Evolutionary conservation across 2,329 filamentous ascomycete species (phyloP), one percentile per base, ranked within the genome.

Genomic region (Sporothrix phasma): DNA sequence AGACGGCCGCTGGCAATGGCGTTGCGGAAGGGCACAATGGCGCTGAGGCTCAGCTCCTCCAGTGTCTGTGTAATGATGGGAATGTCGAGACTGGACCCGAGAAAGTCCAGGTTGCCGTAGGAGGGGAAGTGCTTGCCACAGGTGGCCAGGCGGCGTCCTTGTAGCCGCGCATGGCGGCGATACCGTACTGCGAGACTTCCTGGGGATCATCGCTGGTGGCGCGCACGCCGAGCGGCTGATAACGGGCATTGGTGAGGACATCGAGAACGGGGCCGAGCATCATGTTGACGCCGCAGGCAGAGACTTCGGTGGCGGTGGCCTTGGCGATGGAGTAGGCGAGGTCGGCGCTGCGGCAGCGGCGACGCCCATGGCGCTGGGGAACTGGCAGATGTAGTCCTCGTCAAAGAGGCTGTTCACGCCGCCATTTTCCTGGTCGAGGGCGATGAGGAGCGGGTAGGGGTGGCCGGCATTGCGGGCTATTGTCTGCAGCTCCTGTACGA

Each of bases 81-180:
- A 34, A 97, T 92, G 71, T 97, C 92, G 26, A 95, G 78, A 56
- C 90, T 92, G 4, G 92, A 96, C 13, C 92, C 92, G 1, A 96
- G 83, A 70, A 97, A 96, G 73, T 97, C 92, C 19, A 97, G 80
- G 70, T 96, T 97, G 37, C 93, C 93, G 72, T 97, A 97, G 0
- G 92, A 96, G 3, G 93, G 93, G 70, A 97, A 97, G 74, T 97
- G 93, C 74, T 97, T 97, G 64, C 93, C 93, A 72, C 94, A 92
- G 0, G 91, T 95, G 2, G 88, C 90, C 53, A 97, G 77, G 0
- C 93, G 11, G 90, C 92, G 73, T 96, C 90, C 70, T 93, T 92
- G 74, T 95, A 96, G 49, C 94, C 94, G 72, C 89, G 92, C 78
- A 97, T 89, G 65, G 89, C 91, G 26, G 92, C 90, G 54, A 95